These are phyloP conservation scores for Suhomyces choctaworum DNA, from an alignment of 1,139 yeast genomes.

Conservation along the genomic window DNA sequence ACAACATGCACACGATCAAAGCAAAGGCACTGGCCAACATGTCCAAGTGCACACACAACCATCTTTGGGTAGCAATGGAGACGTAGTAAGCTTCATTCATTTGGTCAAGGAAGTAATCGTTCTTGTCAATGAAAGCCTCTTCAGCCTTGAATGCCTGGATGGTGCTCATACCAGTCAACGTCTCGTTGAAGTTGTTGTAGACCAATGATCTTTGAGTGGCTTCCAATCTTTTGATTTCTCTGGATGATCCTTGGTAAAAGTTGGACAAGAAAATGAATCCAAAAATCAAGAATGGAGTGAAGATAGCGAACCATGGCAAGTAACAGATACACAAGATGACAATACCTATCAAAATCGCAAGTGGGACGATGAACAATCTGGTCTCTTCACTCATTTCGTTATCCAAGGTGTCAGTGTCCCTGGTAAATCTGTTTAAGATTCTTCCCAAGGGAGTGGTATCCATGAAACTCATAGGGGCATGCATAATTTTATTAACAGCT, in stretches of 20 bases:
- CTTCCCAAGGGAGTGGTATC: constrained; percentile 50
- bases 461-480: constrained; percentile 48
- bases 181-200: constrained; percentile 75
- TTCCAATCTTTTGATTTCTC: constrained; percentile 83
- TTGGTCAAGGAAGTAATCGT: constrained; percentile 36
- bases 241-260: constrained; percentile 66
- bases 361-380: constrained; percentile 42
- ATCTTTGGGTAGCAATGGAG: constrained; percentile 46
- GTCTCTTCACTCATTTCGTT: constrained; percentile 49
- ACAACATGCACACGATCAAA: constrained; percentile 39
- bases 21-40: constrained; percentile 41
- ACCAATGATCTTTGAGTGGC: constrained; percentile 75
- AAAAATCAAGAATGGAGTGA: constrained; percentile 42
- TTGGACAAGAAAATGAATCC: constrained; percentile 41
- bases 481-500: constrained; percentile 40
- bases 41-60: constrained; percentile 46
- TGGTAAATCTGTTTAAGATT: constrained; percentile 56
- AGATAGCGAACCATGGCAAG: constrained; percentile 58
- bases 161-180: constrained; percentile 68
- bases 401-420: constrained; percentile 50
- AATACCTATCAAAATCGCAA: constrained; percentile 44
- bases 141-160: constrained; percentile 51
- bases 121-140: constrained; percentile 32
- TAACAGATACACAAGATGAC: constrained; percentile 59
- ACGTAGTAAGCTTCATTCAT: constrained; percentile 48